Evolutionary conservation across 352 stramenopile genomes (phyloP).

Genomic region (Pythium graminicola): DNA sequence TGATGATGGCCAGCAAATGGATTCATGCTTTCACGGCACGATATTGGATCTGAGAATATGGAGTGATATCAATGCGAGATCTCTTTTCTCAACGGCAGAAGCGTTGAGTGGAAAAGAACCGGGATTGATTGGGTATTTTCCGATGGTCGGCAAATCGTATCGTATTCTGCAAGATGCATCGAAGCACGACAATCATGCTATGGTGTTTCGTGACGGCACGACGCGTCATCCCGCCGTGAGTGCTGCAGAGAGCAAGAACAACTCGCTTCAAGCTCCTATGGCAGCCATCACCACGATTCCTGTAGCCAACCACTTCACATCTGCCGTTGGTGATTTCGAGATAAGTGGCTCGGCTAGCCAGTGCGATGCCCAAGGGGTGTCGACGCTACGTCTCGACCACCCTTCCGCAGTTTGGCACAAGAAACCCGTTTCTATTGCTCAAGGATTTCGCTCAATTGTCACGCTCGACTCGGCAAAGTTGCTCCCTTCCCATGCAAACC

Average conservation of each 20-base stretch:
- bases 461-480: slow-evolving; percentile 23
- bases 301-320: slow-evolving; percentile 17
- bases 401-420: slow-evolving; percentile 38
- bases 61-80: slow-evolving; percentile 17
- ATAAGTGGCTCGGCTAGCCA: slow-evolving; percentile 16
- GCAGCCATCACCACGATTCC: slow-evolving; percentile 8
- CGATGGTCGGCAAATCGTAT: slow-evolving; percentile 55
- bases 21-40: slow-evolving; percentile 48
- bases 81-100: slow-evolving; percentile 9
- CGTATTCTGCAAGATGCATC: slow-evolving; percentile 65
- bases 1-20: slow-evolving; percentile 24
- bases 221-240: no score
- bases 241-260: neutral
- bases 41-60: slow-evolving; percentile 72
- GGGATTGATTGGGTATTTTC: slow-evolving; percentile 65
- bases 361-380: slow-evolving; percentile 15
- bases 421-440: slow-evolving; percentile 27
- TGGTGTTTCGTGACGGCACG: slow-evolving; percentile 25
- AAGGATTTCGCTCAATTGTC: slow-evolving; percentile 47
- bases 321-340: slow-evolving; percentile 18
- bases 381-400: slow-evolving; percentile 20
- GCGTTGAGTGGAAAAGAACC: slow-evolving; percentile 34
- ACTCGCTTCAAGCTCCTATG: slow-evolving; percentile 4
- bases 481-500: slow-evolving; percentile 1
- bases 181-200: slow-evolving; percentile 68